Base-by-base conservation (phyloP, 805 yeast genomes). In the Barnettozyma californica region DNA sequence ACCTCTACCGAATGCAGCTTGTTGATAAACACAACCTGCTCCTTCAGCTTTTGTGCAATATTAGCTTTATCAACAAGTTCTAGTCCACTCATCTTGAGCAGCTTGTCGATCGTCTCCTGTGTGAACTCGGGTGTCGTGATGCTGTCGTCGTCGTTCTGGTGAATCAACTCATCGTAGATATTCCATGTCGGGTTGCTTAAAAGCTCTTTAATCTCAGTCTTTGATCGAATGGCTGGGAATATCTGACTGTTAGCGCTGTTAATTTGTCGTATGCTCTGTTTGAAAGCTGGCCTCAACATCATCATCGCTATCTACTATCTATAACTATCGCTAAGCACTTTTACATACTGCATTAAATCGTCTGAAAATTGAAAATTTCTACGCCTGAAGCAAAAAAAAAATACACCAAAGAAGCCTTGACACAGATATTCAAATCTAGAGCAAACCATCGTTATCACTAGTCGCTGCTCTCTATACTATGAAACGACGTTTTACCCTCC, bases 41-140 rank as follows among this genome's bases (percentile, higher is more conserved):
- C 71, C 35, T 67, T 65, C 43, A 81, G 58, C 1, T 71, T 68
- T 26, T 55, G 55, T 3, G 52, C 49, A 20, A 68, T 62, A 34
- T 71, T 68, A 3, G 56, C 59, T 0, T 46, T 45, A 4, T 63
- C 35, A 4, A 16, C 25, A 10, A 68, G 64, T 55, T 74, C 68
- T 5, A 81, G 54, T 0, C 86, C 85, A 0, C 84, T 74, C 19
- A 80, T 59, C 36, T 68, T 67, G 29, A 77, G 55, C 42, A 80
- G 56, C 38, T 68, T 75, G n/a, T 52, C 47, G 10, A 59, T 47
- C 3, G 52, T 45, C 4, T 46, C 27, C 8, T 45, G 47, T 8
- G 49, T 42, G 5, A 52, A 47, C 1, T 48, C 46, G 16, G 31
- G 23, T 7, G n/a, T 26, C n/a, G 25, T 23, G 25, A 8, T 23